Conservation (phyloP, 2,329 filamentous ascomycete species). For the Sporothrix humicola region DNA sequence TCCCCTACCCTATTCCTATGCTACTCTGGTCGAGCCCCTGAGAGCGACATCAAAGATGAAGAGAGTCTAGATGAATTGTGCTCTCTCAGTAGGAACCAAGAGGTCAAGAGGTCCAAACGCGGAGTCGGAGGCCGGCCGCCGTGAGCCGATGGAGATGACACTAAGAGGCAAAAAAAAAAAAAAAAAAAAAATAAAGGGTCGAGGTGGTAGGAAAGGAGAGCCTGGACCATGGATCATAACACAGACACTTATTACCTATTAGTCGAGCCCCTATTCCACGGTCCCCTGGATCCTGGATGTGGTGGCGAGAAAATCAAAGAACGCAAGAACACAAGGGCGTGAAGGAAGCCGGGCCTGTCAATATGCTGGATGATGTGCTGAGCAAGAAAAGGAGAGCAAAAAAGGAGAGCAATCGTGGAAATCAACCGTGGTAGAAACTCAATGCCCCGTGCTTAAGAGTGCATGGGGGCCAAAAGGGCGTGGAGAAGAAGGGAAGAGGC, state of each 20-base stretch:
- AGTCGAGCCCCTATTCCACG: neutral
- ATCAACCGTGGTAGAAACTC: neutral
- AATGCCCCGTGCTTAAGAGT: neutral
- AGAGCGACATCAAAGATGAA: neutral
- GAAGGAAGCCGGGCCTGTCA: neutral
- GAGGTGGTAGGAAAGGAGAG: neutral
- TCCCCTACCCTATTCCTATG: neutral
- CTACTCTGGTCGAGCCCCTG: conserved; percentile 5
- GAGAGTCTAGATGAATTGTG: neutral
- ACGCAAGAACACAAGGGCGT: neutral
- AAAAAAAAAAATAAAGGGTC: neutral
- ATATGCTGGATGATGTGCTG: neutral
- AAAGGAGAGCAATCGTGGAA: neutral
- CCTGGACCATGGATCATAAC: neutral
- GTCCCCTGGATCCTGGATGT: neutral
- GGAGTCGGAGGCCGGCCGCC: neutral
- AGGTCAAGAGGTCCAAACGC: neutral
- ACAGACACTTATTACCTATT: neutral
- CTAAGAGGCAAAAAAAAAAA: neutral
- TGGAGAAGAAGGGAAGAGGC: neutral
- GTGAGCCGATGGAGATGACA: neutral
- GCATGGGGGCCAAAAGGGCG: conserved; percentile 4
- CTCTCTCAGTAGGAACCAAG: neutral
- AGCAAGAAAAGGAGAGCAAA: neutral
- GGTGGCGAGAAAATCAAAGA: neutral